Base-by-base conservation (phyloP, 1,284 basidiomycete species). In the Sporisorium sorghi region DNA sequence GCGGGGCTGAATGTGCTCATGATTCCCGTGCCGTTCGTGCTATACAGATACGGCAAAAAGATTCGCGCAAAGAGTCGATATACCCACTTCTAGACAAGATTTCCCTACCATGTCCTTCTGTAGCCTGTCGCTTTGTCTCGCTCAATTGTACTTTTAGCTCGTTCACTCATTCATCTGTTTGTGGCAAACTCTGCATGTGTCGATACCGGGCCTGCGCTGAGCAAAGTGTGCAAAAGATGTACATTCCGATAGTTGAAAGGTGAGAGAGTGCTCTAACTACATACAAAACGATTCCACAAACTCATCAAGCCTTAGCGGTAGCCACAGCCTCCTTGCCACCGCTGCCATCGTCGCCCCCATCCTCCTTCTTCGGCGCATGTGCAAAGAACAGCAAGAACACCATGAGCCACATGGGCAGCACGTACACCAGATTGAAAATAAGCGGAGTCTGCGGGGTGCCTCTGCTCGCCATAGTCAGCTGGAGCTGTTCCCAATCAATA, bases 361-460 rank as follows among this genome's bases (percentile, higher is more conserved):
- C 47, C 28, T 61, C 57, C 57, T 69, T 66, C 35, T 48, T 53
- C 0, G 76, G 76, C 8, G 76, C 73, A 55, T 78, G 76, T 2
- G 72, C 70, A 40, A 78, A 78, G 73, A 78, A 78, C 19, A 78
- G 68, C 33, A 76, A 46, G 39, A 78, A 73, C 2, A 76, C 64
- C 73, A 72, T 73, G 26, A 78, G 35, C 76, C 76, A 78, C 73
- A 66, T 68, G n/a, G 76, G 76, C 19, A 78, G 33, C 5, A 78
- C 56, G 40, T 78, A 78, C 14, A 78, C 76, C 56, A 78, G 44
- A 26, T 78, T 78, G 48, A 78, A 76, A 37, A 78, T 72, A 33
- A 76, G 24, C 21, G 76, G 76, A 2, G 73, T 76, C 43, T 78
- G 76, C 3, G 73, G 72, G 4, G 48, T 62, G 21, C 62, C 59